A percentile compares a stretch with the other conserved stretches of the same genome.
phyloP scores from a whole-genome alignment of 495 filamentous ascomycete genomes.

The Trichodelitschia bisporula region DNA sequence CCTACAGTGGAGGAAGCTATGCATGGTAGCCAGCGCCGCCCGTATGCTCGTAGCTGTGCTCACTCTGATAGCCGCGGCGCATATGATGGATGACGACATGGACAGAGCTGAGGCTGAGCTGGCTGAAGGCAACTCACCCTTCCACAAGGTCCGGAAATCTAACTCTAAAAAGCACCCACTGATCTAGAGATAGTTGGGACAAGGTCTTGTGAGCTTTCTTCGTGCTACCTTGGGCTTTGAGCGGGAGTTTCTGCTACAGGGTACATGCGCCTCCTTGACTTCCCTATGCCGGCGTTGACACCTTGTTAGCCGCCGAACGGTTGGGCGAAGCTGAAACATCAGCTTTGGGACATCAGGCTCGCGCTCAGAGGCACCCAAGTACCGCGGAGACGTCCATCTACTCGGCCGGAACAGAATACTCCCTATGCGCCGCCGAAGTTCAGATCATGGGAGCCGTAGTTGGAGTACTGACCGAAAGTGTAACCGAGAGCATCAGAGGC shows the following conservation, averaged over 20 bases:
- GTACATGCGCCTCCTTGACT: slow-evolving; percentile 13
- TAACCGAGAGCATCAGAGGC: slow-evolving; percentile 74
- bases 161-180: neutral
- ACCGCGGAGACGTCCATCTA: slow-evolving; percentile 39
- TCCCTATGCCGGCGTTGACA: slow-evolving; percentile 1
- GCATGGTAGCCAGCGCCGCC: no score
- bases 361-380: slow-evolving; percentile 31
- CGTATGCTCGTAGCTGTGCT: no score
- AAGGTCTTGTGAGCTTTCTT: slow-evolving; percentile 64
- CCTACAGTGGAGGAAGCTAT: no score
- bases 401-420: slow-evolving; percentile 62
- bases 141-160: slow-evolving; percentile 38
- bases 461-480: slow-evolving; percentile 70
- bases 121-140: slow-evolving; percentile 54
- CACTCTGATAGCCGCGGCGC: slow-evolving; percentile 15
- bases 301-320: slow-evolving; percentile 44
- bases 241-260: slow-evolving; percentile 77
- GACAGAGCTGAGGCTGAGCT: slow-evolving; percentile 59
- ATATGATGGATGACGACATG: slow-evolving; percentile 89
- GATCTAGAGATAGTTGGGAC: slow-evolving; percentile 30
- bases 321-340: slow-evolving; percentile 56
- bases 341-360: slow-evolving; percentile 55
- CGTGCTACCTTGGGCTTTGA: slow-evolving; percentile 78
- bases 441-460: slow-evolving; percentile 81
- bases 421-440: slow-evolving; percentile 51